phyloP scores from a whole-genome alignment of 139 green algal species.

The Picochlorum sp. region DNA sequence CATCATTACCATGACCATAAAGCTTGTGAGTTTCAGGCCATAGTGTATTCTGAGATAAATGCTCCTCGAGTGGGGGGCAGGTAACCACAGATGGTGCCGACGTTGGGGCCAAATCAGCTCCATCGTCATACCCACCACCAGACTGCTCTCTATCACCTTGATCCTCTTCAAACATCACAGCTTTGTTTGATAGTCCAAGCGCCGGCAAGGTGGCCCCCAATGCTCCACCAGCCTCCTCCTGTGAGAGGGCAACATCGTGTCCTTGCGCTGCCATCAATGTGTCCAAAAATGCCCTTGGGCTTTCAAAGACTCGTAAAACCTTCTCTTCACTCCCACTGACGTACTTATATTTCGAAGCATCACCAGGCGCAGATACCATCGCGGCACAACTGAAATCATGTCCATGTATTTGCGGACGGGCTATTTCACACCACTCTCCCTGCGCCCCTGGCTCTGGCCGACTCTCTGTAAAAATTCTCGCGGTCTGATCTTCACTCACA shows the following conservation, averaged over 20 bases:
- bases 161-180: constrained; percentile 28
- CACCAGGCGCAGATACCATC: not conserved
- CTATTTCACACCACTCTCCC: constrained; percentile 81
- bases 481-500: constrained; percentile 72
- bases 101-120: constrained; percentile 68
- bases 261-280: constrained; percentile 38
- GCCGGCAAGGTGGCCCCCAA: constrained; percentile 70
- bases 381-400: constrained; percentile 84
- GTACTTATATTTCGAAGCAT: constrained; percentile 29
- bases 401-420: constrained; percentile 88
- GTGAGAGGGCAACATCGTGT: not conserved
- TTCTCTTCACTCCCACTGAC: constrained; percentile 90
- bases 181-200: constrained; percentile 92
- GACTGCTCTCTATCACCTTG: constrained; percentile 4
- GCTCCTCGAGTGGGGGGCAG: constrained; percentile 82
- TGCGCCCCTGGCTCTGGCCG: not conserved
- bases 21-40: constrained; percentile 91
- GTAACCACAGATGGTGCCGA: constrained; percentile 42
- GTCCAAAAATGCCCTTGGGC: constrained; percentile 55
- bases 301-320: constrained; percentile 85
- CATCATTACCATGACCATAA: constrained; percentile 92
- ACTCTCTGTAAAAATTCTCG: constrained; percentile 43
- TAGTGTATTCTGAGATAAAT: constrained; percentile 81
- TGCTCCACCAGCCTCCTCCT: constrained; percentile 6
- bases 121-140: constrained; percentile 39